These are phyloP conservation scores for Hymenoscyphus occultus DNA, from an alignment of 2,329 filamentous ascomycete species.

Conservation along the genomic window DNA sequence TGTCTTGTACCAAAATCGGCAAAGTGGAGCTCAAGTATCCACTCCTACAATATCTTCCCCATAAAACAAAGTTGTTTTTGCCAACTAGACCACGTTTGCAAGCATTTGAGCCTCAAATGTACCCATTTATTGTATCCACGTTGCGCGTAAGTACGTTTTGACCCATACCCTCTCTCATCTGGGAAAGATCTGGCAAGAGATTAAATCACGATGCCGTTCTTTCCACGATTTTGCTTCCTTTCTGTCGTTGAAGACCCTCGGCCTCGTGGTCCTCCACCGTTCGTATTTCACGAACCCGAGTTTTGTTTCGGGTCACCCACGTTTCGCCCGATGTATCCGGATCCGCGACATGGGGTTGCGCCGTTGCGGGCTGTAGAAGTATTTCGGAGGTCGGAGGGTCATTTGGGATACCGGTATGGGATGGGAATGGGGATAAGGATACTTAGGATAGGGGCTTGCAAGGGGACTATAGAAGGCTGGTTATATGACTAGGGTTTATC, in stretches of 20 bases:
- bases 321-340: conserved; percentile 8
- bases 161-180: too few relatives aligned
- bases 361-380: not conserved
- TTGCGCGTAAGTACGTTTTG: too few relatives aligned
- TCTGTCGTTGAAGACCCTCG: not conserved
- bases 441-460: not conserved
- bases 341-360: not conserved
- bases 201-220: not conserved
- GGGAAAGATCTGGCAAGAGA: not conserved
- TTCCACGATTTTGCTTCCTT: not conserved
- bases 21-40: too few relatives aligned
- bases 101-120: too few relatives aligned
- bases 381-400: not conserved
- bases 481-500: conserved; percentile 3
- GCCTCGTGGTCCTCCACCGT: not conserved
- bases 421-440: not conserved
- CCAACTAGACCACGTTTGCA: too few relatives aligned
- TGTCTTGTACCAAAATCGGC: too few relatives aligned
- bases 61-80: too few relatives aligned
- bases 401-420: not conserved
- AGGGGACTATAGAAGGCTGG: not conserved
- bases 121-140: too few relatives aligned
- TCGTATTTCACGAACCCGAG: not conserved
- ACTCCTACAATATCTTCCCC: too few relatives aligned
- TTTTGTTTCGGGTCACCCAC: conserved; percentile 9